Conservation (phyloP, 345 rosid genomes). For the Iberis pinnata region DNA sequence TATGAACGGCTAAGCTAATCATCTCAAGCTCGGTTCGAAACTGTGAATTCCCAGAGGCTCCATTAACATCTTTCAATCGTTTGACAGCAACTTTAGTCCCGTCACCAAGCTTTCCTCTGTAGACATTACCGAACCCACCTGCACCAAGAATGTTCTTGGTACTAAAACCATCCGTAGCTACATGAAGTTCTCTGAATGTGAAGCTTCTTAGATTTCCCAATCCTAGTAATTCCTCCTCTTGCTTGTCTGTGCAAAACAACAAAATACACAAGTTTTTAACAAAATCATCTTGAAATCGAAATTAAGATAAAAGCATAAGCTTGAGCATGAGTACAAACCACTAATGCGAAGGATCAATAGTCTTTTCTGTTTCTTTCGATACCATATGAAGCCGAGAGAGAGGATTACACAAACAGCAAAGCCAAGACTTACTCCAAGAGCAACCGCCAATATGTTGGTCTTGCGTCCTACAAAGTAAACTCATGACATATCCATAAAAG, state of each 20-base stretch:
- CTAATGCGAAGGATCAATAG: constrained; percentile 37
- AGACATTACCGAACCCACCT: constrained; percentile 94
- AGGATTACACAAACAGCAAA: constrained; percentile 43
- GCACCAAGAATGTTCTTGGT: constrained; percentile 76
- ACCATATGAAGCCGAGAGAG: constrained; percentile 48
- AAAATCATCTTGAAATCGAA: neutral
- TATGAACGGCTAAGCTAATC: constrained; percentile 94
- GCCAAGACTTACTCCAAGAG: constrained; percentile 62
- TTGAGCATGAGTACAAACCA: constrained; percentile 42
- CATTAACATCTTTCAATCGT: constrained; percentile 68
- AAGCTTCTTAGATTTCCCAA: constrained; percentile 79
- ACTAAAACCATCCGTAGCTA: constrained; percentile 72
- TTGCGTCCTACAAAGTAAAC: constrained; percentile 34
- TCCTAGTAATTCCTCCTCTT: constrained; percentile 56
- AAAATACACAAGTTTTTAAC: neutral
- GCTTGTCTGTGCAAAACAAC: constrained; percentile 43
- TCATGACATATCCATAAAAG: neutral
- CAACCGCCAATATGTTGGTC: constrained; percentile 57
- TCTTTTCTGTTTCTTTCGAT: constrained; percentile 39
- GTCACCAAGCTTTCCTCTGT: constrained; percentile 75
- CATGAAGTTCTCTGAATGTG: constrained; percentile 77
- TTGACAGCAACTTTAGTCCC: constrained; percentile 77
- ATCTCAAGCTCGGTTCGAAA: constrained; percentile 88
- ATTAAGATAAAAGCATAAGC: neutral
- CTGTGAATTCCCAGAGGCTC: constrained; percentile 72